Evolutionary conservation across 352 stramenopile species (phyloP).

Genomic region (Phytophthora citrophthora): DNA sequence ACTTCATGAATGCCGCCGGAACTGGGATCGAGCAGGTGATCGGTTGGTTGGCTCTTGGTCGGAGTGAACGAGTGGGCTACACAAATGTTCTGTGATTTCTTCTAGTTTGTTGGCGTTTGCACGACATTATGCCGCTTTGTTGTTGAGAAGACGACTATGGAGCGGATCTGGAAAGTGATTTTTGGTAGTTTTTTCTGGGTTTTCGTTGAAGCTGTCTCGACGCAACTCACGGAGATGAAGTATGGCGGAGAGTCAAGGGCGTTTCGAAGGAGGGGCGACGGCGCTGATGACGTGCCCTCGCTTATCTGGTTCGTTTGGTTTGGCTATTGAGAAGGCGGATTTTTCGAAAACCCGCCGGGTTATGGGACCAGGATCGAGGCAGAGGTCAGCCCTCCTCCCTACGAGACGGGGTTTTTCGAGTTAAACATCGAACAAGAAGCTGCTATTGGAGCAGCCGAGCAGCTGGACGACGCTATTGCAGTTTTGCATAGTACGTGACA

Average conservation of each 20-base stretch:
- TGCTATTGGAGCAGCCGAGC: not conserved
- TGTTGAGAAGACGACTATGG: conserved; percentile 12
- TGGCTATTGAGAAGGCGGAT: not conserved
- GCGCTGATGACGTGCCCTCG: conserved; percentile 12
- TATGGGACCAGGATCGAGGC: not conserved
- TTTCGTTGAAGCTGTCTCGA: conserved; percentile 17
- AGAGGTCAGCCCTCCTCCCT: conserved; percentile 4
- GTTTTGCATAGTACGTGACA: conserved; percentile 26
- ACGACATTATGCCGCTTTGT: conserved; percentile 10
- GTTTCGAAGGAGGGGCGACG: conserved; percentile 19
- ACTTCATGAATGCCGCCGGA: conserved; percentile 43
- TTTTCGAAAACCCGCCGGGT: conserved; percentile 9
- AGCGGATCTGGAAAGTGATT: conserved; percentile 18
- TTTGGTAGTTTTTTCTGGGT: conserved; percentile 24
- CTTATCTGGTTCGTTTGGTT: conserved; percentile 12
- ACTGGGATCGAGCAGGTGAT: conserved; percentile 28
- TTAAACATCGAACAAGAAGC: conserved; percentile 23
- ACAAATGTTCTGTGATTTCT: conserved; percentile 40
- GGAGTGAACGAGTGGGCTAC: conserved; percentile 22
- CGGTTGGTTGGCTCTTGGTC: conserved; percentile 22
- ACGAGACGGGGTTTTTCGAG: conserved; percentile 12
- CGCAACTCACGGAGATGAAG: conserved; percentile 19
- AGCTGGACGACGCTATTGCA: conserved; percentile 27
- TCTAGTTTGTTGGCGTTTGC: conserved; percentile 28
- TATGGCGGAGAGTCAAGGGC: not conserved